Conservation (phyloP, 2,329 filamentous ascomycete species). For the Pyricularia grisea region DNA sequence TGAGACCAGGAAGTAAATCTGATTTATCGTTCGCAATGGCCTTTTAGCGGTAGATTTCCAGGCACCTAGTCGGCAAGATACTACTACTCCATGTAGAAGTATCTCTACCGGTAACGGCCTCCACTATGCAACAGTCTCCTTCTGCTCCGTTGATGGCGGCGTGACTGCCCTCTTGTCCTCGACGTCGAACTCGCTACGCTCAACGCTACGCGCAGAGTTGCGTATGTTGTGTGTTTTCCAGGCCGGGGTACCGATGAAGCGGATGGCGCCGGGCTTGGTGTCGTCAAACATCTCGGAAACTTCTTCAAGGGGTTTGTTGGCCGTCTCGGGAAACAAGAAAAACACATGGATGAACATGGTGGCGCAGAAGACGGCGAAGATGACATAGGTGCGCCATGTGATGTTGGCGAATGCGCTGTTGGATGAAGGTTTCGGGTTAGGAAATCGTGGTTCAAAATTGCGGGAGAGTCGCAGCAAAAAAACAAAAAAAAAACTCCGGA, state of each 20-base stretch:
- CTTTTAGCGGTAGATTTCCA: too few relatives aligned
- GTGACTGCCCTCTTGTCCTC: slow-evolving; percentile 22
- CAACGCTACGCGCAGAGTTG: slow-evolving; percentile 18
- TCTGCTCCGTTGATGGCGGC: not conserved
- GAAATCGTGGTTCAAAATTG: not conserved
- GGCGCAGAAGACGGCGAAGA: slow-evolving; percentile 24
- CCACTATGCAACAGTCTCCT: not conserved
- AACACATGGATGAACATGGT: slow-evolving; percentile 23
- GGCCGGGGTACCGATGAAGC: slow-evolving; percentile 28
- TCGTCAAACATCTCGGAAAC: slow-evolving; percentile 24
- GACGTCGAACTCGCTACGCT: slow-evolving; percentile 23
- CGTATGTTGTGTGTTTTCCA: slow-evolving; percentile 31
- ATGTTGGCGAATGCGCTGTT: slow-evolving; percentile 22
- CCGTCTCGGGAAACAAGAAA: slow-evolving; percentile 24
- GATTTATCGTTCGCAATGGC: too few relatives aligned
- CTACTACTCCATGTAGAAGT: too few relatives aligned
- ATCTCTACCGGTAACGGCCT: too few relatives aligned
- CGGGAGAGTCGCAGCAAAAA: too few relatives aligned
- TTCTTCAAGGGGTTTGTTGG: slow-evolving; percentile 25
- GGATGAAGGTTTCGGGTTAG: not conserved
- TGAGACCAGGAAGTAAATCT: too few relatives aligned
- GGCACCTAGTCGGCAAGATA: too few relatives aligned
- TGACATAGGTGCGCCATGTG: slow-evolving; percentile 24
- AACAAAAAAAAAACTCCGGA: too few relatives aligned
- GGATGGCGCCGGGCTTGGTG: slow-evolving; percentile 23